A percentile compares a stretch with the other conserved stretches of the same genome.
phyloP scores from a whole-genome alignment of 306 rosid genomes.

The Malus sylvestris region DNA sequence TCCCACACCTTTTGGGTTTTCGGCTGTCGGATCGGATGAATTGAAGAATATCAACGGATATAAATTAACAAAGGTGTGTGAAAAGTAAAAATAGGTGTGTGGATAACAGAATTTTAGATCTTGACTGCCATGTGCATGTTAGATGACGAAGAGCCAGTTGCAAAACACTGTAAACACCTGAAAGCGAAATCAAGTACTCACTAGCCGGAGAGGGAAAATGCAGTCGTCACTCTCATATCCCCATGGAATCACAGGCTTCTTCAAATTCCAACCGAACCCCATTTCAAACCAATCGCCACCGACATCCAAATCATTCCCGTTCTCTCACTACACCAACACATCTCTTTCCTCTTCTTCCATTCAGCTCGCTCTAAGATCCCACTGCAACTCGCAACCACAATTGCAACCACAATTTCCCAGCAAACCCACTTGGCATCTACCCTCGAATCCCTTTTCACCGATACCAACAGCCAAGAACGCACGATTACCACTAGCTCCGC shows the following conservation, averaged over 20 bases:
- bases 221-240: slow-evolving; percentile 28
- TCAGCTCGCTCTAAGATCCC: slow-evolving; percentile 2
- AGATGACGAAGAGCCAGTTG: too few species aligned
- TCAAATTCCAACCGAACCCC: slow-evolving; percentile 7
- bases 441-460: not conserved
- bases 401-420: not conserved
- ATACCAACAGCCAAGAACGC: not conserved
- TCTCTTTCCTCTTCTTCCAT: slow-evolving; percentile 7
- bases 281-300: not conserved
- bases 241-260: slow-evolving; percentile 16
- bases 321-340: not conserved
- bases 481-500: not conserved
- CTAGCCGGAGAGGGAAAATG: slow-evolving; percentile 12
- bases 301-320: not conserved
- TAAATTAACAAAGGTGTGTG: too few species aligned
- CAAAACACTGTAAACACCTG: not conserved
- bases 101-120: too few species aligned
- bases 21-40: too few species aligned
- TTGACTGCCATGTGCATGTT: too few species aligned
- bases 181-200: not conserved
- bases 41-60: too few species aligned
- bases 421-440: not conserved
- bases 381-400: not conserved
- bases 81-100: too few species aligned
- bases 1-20: too few species aligned